Base-by-base conservation (phyloP, 495 filamentous ascomycete species). In the Aspergillus cavernicola region DNA sequence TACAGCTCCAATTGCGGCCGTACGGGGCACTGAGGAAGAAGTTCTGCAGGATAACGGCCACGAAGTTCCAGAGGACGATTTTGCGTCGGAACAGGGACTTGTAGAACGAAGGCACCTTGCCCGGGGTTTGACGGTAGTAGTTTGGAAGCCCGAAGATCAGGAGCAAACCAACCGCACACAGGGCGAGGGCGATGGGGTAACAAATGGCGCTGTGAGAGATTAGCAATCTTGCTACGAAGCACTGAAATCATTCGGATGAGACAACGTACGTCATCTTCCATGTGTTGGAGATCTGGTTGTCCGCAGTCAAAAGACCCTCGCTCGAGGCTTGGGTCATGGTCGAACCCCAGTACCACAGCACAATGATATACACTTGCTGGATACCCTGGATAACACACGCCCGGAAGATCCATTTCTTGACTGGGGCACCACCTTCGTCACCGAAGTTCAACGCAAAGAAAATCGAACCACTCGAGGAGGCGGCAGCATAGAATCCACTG, bases 81-180 rank as follows among this genome's bases (percentile, higher is more conserved):
- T 77, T 77, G 37, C 72, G 66, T 4, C 72, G 60, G 46, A 73
- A 69, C 3, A 77, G 62, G 1, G 73, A 73, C 41, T 66, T 67
- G 58, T 77, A 77, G 59, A 77, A 77, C 0, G 73, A 75, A 2
- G 86, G 85, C 0, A 89, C 80, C 33, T 79, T 79, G 41, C 85
- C 86, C 0, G 86, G 86, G 2, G 72, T 67, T 56, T 85, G 84
- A 40, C 81, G 72, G 56, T 77, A 77, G 53, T 76, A 77, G 46
- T 75, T 74, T 19, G 74, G 74, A 22, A 77, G 59, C 6, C 74
- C 74, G 28, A 72, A 68, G 44, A 61, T 67, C 13, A 77, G 45
- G 6, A 77, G 50, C n/a, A 71, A 22, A 1, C 72, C 74, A 9
- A 77, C 52, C 4, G 43, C 52, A 65, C 70, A 76, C 2, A 77